These are phyloP conservation scores for Moniliella sp. DNA, from an alignment of 1,284 basidiomycete species.

Conservation along the genomic window DNA sequence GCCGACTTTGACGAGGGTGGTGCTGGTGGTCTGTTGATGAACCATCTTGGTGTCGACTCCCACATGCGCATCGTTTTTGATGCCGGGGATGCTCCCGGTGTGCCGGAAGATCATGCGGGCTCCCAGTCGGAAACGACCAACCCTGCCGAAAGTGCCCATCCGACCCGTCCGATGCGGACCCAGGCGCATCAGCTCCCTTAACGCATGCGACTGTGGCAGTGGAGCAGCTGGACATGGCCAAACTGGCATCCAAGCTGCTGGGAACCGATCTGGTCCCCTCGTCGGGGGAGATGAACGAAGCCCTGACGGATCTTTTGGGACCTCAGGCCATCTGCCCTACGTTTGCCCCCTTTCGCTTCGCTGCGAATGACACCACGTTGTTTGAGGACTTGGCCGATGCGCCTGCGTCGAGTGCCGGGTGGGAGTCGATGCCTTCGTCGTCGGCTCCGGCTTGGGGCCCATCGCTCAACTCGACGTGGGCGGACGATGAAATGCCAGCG, in stretches of 20 bases:
- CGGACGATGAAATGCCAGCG: too few species aligned
- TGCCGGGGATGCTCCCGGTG: slow-evolving; percentile 64
- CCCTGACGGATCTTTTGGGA: slow-evolving; percentile 8
- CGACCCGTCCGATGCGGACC: background rate
- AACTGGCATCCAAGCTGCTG: slow-evolving; percentile 13
- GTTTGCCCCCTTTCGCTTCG: slow-evolving; percentile 18
- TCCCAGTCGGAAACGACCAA: slow-evolving; percentile 2
- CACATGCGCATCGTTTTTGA: slow-evolving; percentile 81
- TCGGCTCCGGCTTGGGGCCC: too few species aligned
- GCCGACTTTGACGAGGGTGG: slow-evolving; percentile 98
- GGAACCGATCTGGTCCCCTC: too few species aligned
- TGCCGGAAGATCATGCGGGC: slow-evolving; percentile 53
- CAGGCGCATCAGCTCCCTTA: background rate
- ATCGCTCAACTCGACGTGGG: too few species aligned
- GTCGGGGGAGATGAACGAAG: too few species aligned
- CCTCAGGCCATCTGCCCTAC: slow-evolving; percentile 17
- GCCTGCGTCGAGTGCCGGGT: too few species aligned
- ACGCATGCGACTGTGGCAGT: background rate
- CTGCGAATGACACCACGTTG: slow-evolving; percentile 16
- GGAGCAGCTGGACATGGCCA: slow-evolving; percentile 10
- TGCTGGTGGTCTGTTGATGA: slow-evolving; percentile 48
- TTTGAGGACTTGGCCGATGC: slow-evolving; percentile 8
- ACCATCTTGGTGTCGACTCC: slow-evolving; percentile 48
- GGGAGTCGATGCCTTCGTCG: too few species aligned
- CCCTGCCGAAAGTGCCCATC: slow-evolving; percentile 2